Evolutionary conservation across 805 yeast species (phyloP), one percentile per base, ranked within the genome.

Genomic region (Wickerhamomyces alni): DNA sequence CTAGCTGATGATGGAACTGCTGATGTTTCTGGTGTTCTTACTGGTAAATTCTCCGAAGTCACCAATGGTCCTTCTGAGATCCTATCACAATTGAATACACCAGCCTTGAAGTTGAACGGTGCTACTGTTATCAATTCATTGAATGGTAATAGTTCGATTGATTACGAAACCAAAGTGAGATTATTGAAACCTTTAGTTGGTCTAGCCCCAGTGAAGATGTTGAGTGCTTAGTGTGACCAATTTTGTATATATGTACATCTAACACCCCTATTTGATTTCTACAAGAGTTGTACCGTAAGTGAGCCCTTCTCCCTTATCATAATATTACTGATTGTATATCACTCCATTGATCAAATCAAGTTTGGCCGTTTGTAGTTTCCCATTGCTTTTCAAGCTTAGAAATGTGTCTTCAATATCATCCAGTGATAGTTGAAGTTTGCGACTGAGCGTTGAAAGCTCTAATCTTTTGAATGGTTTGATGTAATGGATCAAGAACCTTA

Each of bases 101-200:
- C 41, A 8, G 49, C 46, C 15, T 35, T 54, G 36, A 46, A 43
- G 36, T 28, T 39, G 24, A 58, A 57, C 35, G 58, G 58, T 8
- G 43, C 39, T 6, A 45, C 57, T 30, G 62, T 52, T 4, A 40
- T 50, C 16, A 54, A 51, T 25, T 40, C 52, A 2, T 37, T 59
- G 42, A 55, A 58, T 43, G 49, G 43, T 25, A 59, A 57, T 41
- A 22, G 42, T 8, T 36, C 52, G 3, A 33, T 55, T 18, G 42
- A 43, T 36, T 41, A 42, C 17, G 48, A 42, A 11, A 43, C 54
- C 1, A 58, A 55, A 42, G 30, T 46, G 32, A 52, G 44, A 44
- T 35, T 57, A 12, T 38, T 59, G 35, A 44, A 49, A 26, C 59
- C 60, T 8, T 48, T 59, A 29, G 47, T 50, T 5, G 64, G 64